Evolutionary conservation across 495 filamentous ascomycete species (phyloP).

Genomic region (Penicillium crystallinum): DNA sequence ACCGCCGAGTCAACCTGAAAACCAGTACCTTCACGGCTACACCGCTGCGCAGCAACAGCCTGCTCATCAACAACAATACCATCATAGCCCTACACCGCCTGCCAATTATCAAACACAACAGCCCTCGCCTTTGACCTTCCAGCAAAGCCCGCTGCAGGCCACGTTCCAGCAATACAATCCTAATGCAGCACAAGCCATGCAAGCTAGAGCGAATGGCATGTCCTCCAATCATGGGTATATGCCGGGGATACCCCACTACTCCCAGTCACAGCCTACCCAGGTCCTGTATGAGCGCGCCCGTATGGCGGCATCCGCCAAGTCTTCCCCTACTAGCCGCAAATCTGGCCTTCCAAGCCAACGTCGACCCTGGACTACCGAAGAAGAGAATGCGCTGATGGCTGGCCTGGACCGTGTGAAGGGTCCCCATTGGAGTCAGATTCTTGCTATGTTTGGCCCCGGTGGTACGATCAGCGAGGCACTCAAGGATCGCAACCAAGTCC

Average conservation of each 20-base stretch:
- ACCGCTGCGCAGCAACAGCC: conserved; percentile 24
- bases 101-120: conserved; percentile 32
- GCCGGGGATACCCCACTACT: conserved; percentile 55
- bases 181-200: conserved; percentile 32
- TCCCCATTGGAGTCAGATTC: conserved; percentile 93
- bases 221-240: conserved; percentile 43
- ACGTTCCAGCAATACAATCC: conserved; percentile 46
- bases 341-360: conserved; percentile 78
- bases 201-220: conserved; percentile 28
- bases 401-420: conserved; percentile 88
- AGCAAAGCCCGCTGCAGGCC: conserved; percentile 37
- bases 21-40: conserved; percentile 29
- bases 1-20: conserved; percentile 29
- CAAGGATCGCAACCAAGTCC: conserved; percentile 91
- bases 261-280: conserved; percentile 69
- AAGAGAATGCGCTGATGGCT: conserved; percentile 89
- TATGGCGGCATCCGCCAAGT: conserved; percentile 74
- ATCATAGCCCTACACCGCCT: conserved; percentile 37
- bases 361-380: conserved; percentile 82
- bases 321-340: conserved; percentile 65
- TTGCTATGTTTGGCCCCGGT: conserved; percentile 79
- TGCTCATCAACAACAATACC: conserved; percentile 33
- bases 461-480: conserved; percentile 79
- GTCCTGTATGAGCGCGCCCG: conserved; percentile 78
- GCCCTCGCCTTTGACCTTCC: conserved; percentile 33